Percentiles rank a stretch among this genome's conserved stretches.
Evolutionary conservation across 2,329 filamentous ascomycete genomes (phyloP).

Genomic region (Monilinia vaccinii-corymbosi): DNA sequence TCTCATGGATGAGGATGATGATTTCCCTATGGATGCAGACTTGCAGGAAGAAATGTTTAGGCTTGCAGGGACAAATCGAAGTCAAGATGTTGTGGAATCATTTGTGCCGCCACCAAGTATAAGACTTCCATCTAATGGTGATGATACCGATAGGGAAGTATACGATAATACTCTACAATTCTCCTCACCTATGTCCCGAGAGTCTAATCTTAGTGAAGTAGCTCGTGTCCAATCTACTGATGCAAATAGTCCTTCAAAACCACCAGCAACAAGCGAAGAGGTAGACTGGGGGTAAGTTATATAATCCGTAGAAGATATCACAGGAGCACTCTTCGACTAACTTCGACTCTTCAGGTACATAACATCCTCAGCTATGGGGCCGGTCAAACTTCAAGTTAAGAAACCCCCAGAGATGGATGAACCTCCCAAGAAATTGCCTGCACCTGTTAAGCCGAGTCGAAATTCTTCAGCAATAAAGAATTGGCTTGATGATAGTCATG

Average conservation of each 20-base stretch:
- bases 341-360: neutral
- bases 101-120: conserved; percentile 18
- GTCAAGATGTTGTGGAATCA: conserved; percentile 13
- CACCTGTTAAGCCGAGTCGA: neutral
- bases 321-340: neutral
- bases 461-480: neutral
- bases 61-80: conserved; percentile 11
- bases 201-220: neutral
- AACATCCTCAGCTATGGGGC: neutral
- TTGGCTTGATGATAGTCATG: conserved; percentile 21
- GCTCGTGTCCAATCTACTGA: conserved; percentile 10
- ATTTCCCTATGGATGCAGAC: conserved; percentile 23
- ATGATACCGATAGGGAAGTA: conserved; percentile 16
- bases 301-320: neutral
- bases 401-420: neutral
- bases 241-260: conserved; percentile 9
- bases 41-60: conserved; percentile 23
- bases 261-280: conserved; percentile 3
- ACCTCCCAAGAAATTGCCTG: neutral
- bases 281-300: conserved; percentile 1
- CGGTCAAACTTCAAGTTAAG: too few species aligned
- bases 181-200: conserved; percentile 17
- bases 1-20: conserved; percentile 15
- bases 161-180: conserved; percentile 25
- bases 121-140: conserved; percentile 11